Evolutionary conservation across 139 green algal genomes (phyloP).

Genomic region (Volvox reticuliferus): DNA sequence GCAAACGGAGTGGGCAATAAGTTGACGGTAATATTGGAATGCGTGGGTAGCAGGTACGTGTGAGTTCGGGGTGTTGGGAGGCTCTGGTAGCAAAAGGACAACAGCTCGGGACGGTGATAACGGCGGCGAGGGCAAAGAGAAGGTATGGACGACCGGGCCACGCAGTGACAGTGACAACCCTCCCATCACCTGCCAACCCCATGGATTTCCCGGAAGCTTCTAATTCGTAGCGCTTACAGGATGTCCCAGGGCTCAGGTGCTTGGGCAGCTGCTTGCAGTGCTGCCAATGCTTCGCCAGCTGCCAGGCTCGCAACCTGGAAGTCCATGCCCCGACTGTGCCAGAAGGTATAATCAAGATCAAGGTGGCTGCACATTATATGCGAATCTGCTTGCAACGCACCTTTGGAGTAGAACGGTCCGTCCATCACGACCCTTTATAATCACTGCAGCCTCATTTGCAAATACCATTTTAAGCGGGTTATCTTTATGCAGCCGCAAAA

Average conservation of each 20-base stretch:
- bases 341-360: neutral
- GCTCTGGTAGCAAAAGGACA: too few relatives aligned
- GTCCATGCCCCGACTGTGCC: slow-evolving; percentile 26
- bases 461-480: slow-evolving; percentile 28
- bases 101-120: too few relatives aligned
- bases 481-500: neutral
- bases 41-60: too few relatives aligned
- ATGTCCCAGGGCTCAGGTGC: slow-evolving; percentile 14
- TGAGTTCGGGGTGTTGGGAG: too few relatives aligned
- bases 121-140: too few relatives aligned
- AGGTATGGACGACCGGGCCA: too few relatives aligned
- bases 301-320: neutral
- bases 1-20: too few relatives aligned
- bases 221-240: neutral
- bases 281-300: neutral
- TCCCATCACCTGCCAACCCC: too few relatives aligned
- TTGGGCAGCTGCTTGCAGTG: neutral
- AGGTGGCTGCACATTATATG: neutral
- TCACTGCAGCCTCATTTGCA: slow-evolving; percentile 11
- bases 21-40: too few relatives aligned
- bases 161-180: too few relatives aligned
- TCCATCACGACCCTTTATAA: slow-evolving; percentile 17
- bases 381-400: neutral
- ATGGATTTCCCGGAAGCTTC: too few relatives aligned
- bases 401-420: slow-evolving; percentile 27